These are phyloP conservation scores for Xylariaceae sp. DNA, from an alignment of 2,329 filamentous ascomycete genomes.

Conservation along the genomic window DNA sequence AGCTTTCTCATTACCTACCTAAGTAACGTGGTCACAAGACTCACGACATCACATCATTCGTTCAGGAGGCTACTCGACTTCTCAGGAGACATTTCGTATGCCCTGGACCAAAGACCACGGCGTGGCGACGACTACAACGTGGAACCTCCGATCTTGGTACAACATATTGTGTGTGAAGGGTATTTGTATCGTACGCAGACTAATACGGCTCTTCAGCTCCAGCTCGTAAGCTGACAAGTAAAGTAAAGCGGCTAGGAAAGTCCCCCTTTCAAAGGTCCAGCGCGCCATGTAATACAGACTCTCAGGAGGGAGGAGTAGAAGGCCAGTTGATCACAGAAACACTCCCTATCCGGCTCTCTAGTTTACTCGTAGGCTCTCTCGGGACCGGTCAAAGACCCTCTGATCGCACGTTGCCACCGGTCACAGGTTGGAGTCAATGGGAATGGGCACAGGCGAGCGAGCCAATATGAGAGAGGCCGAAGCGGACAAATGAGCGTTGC, in stretches of 20 bases:
- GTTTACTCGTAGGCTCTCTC: neutral
- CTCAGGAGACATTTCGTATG: too few relatives aligned
- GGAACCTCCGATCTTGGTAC: neutral
- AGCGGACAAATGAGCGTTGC: conserved; percentile 3
- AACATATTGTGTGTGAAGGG: conserved; percentile 1
- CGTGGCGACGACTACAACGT: neutral
- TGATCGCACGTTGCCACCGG: neutral
- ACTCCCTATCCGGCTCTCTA: neutral
- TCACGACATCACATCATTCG: neutral
- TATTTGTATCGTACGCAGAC: neutral
- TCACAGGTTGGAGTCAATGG: neutral
- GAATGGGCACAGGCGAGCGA: neutral
- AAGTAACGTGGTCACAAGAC: neutral
- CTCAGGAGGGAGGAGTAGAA: too few relatives aligned
- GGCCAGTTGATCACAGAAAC: neutral
- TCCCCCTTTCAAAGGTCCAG: too few relatives aligned
- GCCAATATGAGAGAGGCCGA: neutral
- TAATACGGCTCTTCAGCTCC: neutral
- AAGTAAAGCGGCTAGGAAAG: too few relatives aligned
- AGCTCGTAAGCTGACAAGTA: conserved; percentile 14
- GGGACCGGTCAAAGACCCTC: neutral
- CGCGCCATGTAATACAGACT: neutral
- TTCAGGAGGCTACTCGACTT: neutral
- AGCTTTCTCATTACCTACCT: neutral
- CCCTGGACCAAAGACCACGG: neutral